These are phyloP conservation scores for Harringtonia lauricola DNA, from an alignment of 2,329 filamentous ascomycete species.

Conservation along the genomic window DNA sequence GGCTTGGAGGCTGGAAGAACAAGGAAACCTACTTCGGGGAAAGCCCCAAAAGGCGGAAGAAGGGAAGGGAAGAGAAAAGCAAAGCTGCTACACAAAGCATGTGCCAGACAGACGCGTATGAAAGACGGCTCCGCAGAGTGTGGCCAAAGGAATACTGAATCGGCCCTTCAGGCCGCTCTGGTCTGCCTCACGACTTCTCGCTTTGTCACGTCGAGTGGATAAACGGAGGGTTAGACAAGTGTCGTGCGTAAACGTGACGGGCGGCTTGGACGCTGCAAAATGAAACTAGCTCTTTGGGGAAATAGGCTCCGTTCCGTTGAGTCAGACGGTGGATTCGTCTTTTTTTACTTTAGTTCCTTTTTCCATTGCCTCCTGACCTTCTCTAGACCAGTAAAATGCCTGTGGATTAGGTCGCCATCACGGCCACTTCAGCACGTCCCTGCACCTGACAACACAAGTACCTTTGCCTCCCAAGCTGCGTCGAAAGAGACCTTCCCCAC, in stretches of 20 bases:
- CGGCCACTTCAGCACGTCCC: neutral
- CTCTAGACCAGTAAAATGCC: no score
- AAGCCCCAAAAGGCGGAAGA: no score
- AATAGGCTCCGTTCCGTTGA: conserved; percentile 3
- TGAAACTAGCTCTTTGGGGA: neutral
- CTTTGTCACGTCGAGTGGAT: neutral
- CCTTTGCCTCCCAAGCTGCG: neutral
- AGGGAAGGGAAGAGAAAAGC: no score
- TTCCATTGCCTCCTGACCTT: conserved; percentile 4
- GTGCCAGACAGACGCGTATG: no score
- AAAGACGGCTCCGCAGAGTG: no score
- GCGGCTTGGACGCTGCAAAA: no score
- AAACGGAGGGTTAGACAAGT: neutral
- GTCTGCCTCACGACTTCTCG: no score
- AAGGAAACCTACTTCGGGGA: no score
- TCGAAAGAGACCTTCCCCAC: neutral
- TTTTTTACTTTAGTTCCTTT: neutral
- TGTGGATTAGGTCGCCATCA: neutral
- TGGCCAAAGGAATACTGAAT: no score
- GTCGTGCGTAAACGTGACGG: neutral
- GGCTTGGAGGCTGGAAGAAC: no score
- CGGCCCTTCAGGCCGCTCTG: no score
- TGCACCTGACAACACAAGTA: neutral
- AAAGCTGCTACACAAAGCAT: no score
- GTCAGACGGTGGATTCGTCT: conserved; percentile 5